Percentiles rank a stretch among this genome's conserved stretches.
phyloP scores from a whole-genome alignment of 2,329 filamentous ascomycete species.

The Talaromyces sp. region DNA sequence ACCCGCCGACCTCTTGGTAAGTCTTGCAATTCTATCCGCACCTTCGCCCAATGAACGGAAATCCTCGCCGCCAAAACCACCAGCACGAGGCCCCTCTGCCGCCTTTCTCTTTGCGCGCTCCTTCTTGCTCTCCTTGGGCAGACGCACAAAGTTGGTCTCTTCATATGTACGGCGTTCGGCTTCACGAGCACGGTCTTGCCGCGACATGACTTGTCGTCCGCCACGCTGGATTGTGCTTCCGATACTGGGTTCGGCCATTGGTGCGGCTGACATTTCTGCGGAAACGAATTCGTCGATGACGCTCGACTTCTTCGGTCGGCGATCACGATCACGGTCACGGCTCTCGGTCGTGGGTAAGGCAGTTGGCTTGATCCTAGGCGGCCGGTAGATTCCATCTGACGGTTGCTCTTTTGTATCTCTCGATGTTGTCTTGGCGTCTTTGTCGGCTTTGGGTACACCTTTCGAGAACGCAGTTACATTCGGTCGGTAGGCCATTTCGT shows the following conservation, averaged over 20 bases:
- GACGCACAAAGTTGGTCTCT: conserved; percentile 83
- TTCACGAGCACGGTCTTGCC: conserved; percentile 71
- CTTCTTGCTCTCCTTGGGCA: conserved; percentile 86
- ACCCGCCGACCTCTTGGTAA: conserved; percentile 66
- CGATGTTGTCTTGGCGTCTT: conserved; percentile 24
- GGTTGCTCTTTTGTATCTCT: conserved; percentile 27
- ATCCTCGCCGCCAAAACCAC: conserved; percentile 91
- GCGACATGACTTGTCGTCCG: conserved; percentile 75
- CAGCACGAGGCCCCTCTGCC: conserved; percentile 44
- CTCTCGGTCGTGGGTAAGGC: conserved; percentile 67
- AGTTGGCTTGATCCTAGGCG: conserved; percentile 82
- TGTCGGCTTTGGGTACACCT: conserved; percentile 33
- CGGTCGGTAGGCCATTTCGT: conserved; percentile 62
- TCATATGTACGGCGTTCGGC: conserved; percentile 81
- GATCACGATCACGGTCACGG: conserved; percentile 52
- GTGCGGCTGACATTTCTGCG: conserved; percentile 77
- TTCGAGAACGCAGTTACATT: conserved; percentile 51
- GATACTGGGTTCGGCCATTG: conserved; percentile 81
- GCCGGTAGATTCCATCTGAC: conserved; percentile 73
- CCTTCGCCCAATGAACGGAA: conserved; percentile 84
- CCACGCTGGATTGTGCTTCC: conserved; percentile 81
- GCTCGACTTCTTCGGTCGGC: conserved; percentile 66
- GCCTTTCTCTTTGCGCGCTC: conserved; percentile 64
- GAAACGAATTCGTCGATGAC: conserved; percentile 90
- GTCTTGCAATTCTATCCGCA: conserved; percentile 76